These are phyloP conservation scores for Bromus sterilis DNA, from an alignment of 176 grass and related monocot genomes.

Conservation along the genomic window DNA sequence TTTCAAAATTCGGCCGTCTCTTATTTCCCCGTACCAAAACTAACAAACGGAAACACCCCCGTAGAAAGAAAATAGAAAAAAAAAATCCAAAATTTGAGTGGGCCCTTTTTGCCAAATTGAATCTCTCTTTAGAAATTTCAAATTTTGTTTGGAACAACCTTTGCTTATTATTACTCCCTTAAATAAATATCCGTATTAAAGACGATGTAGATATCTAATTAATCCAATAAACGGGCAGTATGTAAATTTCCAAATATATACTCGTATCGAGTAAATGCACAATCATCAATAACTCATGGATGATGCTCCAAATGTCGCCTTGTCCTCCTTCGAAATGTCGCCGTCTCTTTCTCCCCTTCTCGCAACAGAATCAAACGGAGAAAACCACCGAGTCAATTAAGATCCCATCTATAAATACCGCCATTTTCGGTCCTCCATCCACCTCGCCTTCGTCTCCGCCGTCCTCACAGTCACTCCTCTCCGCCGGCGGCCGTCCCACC, in stretches of 20 bases:
- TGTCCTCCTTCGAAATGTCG: not conserved
- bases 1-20: too few relatives aligned
- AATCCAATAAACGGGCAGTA: not conserved
- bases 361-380: not conserved
- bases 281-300: not conserved
- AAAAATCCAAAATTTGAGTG: too few relatives aligned
- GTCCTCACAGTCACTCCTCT: not conserved
- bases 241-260: not conserved
- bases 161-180: not conserved
- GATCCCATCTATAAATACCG: conserved; percentile 10
- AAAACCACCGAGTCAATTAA: not conserved
- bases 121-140: too few relatives aligned
- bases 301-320: not conserved
- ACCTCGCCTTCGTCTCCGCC: not conserved
- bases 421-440: not conserved
- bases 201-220: not conserved
- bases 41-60: too few relatives aligned
- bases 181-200: not conserved
- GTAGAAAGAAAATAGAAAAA: too few relatives aligned
- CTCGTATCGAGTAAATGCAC: not conserved
- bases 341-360: not conserved
- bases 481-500: not conserved
- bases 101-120: too few relatives aligned
- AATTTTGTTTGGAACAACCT: not conserved
- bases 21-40: too few relatives aligned